Percentiles rank a stretch among this genome's conserved stretches.
phyloP scores from a whole-genome alignment of 345 rosid genomes.

The Euphorbia lathyris region DNA sequence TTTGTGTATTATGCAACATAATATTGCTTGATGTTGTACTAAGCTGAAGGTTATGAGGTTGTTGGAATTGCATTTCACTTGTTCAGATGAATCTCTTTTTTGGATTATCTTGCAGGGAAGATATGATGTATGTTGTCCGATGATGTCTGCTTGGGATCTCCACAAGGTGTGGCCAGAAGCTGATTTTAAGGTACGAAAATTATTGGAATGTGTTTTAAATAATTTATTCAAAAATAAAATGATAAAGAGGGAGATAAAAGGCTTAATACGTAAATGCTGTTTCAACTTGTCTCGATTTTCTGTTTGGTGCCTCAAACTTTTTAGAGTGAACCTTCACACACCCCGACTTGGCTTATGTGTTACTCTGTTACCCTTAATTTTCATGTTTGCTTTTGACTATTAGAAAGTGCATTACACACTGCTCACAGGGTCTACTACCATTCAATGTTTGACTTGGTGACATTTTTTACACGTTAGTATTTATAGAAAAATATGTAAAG shows the following conservation, averaged over 20 bases:
- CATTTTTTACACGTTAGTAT: too few species aligned
- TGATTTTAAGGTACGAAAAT: slow-evolving; percentile 59
- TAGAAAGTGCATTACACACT: too few species aligned
- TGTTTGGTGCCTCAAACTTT: too few species aligned
- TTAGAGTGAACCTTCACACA: too few species aligned
- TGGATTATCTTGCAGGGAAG: slow-evolving; percentile 64
- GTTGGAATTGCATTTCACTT: not conserved
- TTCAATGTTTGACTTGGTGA: too few species aligned
- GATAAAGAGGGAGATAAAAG: not conserved
- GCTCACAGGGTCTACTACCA: too few species aligned
- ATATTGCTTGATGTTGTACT: not conserved
- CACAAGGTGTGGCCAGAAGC: slow-evolving; percentile 97
- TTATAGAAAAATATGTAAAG: too few species aligned
- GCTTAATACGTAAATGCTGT: too few species aligned
- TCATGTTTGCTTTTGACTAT: too few species aligned
- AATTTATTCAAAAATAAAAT: not conserved
- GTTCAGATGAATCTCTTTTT: not conserved
- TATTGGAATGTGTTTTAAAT: not conserved
- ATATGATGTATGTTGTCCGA: slow-evolving; percentile 88
- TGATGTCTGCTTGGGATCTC: slow-evolving; percentile 99
- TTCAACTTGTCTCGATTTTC: too few species aligned
- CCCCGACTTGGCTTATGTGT: too few species aligned
- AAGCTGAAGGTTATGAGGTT: not conserved
- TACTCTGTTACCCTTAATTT: too few species aligned
- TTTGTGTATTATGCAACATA: not conserved